Base-by-base conservation (phyloP, 2,329 filamentous ascomycete species). In the Colletotrichum gigasporum region DNA sequence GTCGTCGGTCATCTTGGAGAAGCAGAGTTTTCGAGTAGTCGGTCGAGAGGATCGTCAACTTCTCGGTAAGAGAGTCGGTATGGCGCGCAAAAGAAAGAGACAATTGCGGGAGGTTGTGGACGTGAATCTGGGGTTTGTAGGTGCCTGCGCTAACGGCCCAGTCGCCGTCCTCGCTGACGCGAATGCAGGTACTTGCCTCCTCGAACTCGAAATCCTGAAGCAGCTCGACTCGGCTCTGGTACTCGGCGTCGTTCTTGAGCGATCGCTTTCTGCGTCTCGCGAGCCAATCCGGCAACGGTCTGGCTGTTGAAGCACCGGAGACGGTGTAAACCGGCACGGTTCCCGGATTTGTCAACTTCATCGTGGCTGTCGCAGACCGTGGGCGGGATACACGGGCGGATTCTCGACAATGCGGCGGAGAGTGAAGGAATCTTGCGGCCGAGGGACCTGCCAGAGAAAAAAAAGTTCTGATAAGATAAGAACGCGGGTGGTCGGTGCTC, bases 121-220 rank as follows among this genome's bases (percentile, higher is more conserved):
- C 91, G 74, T 98, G 96, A 63, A 98, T 97, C 76, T 97, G 93
- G 1, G 75, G 82, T 77, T 84, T 87, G 76, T 88, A 90, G 56
- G 87, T 90, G 81, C 93, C 94, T 54, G 94, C 96, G 72, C 92
- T 96, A 35, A 68, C 64, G 10, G 66, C 60, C 94, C 96, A 99
- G 75, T 98, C 91, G 50, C 95, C 95, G 86, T 99, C 96, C 63
- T 97, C 94, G 71, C 93, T 97, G 67, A 96, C 88, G 51, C 93
- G 88, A 67, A 99, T 88, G 75, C 95, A 97, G 70, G 90, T 88
- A 74, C 94, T 97, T 39, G 96, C 95, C 79, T 97, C 94, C 72
- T 97, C 94, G 72, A 99, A 98, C 74, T 96, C 94, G 77, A 99
- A 99, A 75, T 99, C 96, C 73, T 99, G 96, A 35, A 99, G 86